Base-by-base conservation (phyloP, 2,329 filamentous ascomycete species). In the Rhynchosporium secalis region DNA sequence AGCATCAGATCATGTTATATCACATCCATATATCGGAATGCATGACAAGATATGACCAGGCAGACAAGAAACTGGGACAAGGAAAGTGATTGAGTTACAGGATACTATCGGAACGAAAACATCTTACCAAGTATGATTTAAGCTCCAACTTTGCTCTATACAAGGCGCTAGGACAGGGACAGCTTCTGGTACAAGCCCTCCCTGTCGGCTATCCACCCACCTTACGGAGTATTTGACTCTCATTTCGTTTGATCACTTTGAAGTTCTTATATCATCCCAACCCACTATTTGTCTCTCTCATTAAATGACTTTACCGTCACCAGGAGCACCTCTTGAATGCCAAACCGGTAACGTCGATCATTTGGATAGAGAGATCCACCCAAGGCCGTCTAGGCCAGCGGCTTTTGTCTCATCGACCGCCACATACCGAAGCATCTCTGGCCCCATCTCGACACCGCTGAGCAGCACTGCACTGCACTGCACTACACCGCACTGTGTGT, bases 271-370 rank as follows among this genome's bases (percentile, higher is more conserved):
- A 10, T 45, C 38, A n/a, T 20, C 26, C 43, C 40, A 40, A 28
- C 51, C 36, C 38, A 9, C 10, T 56, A 20, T 26, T 33, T 20
- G 9, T 56, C 38, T 56, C 52, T 56, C 40, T 56, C 40, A 41
- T 56, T 26, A 45, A 56, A 45, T 1, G 10, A 26, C 36, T 26
- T 7, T 38, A 10, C 43, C 40, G 15, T n/a, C 38, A 52, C 49
- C 49, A 52, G 38, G 36, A 33, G 38, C 36, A 40, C 38, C 15
- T 8, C n/a, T 52, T 33, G 49, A 52, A 26, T 40, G 2, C 33
- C 49, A 52, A 52, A 52, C 33, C 49, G 49, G 33, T 33, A 52
- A 40, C n/a, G 49, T 33, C 33, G 49, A 52, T 52, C 49, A 40
- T 40, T 15, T 36, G 20, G n/a, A 52, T 40, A 13, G 48, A 51